phyloP scores from a whole-genome alignment of 176 grass and related monocot species.

The Musa schizocarpa region DNA sequence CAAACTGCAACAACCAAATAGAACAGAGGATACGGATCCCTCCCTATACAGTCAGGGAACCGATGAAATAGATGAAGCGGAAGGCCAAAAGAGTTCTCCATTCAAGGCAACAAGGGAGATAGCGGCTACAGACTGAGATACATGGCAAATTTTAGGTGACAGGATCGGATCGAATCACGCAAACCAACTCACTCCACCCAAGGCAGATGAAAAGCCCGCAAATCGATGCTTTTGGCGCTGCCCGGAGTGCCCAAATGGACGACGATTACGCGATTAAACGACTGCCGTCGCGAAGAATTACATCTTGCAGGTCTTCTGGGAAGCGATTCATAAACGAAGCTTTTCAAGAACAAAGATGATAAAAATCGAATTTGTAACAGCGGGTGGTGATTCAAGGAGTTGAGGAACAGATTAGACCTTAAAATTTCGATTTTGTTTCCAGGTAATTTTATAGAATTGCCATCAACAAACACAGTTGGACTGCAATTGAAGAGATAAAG shows the following conservation, averaged over 20 bases:
- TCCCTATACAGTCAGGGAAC: background rate
- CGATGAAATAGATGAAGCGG: background rate
- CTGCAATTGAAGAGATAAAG: background rate
- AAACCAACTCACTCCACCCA: background rate
- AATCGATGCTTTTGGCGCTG: background rate
- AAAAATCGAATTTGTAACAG: background rate
- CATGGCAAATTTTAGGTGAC: constrained; percentile 22
- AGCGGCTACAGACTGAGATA: background rate
- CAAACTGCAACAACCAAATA: background rate
- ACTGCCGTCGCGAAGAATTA: background rate
- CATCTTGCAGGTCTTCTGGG: background rate
- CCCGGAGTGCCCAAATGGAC: background rate
- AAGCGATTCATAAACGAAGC: background rate
- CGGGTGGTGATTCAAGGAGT: background rate
- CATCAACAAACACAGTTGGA: background rate
- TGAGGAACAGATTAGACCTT: background rate
- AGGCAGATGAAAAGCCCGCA: background rate
- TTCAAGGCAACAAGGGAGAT: background rate
- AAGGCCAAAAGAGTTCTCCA: background rate
- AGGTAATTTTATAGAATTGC: background rate
- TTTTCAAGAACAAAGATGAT: background rate
- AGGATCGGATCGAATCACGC: constrained; percentile 13
- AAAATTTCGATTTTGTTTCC: background rate
- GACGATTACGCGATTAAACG: background rate
- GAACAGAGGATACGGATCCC: background rate